Conservation (phyloP, 2,329 filamentous ascomycete genomes). For the Fonsecaea erecta region DNA sequence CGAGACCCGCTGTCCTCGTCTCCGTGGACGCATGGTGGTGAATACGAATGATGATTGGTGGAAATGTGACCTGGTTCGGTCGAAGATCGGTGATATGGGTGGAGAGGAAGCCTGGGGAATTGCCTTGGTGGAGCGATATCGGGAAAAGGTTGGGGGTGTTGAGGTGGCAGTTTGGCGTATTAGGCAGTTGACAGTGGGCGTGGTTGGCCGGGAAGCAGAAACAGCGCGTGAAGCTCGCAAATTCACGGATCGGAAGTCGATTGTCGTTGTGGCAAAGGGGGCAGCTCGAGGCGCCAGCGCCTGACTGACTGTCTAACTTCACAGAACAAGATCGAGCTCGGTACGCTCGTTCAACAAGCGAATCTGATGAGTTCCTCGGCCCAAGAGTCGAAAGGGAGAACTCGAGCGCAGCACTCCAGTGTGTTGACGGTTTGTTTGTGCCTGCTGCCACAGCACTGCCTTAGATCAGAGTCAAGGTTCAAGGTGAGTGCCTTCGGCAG, state of each 20-base stretch:
- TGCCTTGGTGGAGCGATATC: background rate
- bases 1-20: slow-evolving; percentile 9
- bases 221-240: background rate
- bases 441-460: background rate
- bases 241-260: background rate
- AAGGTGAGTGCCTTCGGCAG: background rate
- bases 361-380: background rate
- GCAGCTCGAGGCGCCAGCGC: background rate
- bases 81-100: background rate
- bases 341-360: background rate
- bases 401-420: background rate
- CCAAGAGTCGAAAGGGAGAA: background rate
- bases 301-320: too few relatives aligned
- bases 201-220: slow-evolving; percentile 5
- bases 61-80: background rate
- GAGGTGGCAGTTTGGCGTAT: background rate
- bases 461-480: background rate
- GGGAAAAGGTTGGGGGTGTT: background rate
- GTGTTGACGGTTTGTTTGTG: background rate
- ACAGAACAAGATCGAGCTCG: background rate
- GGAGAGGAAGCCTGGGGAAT: background rate
- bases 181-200: background rate
- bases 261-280: background rate
- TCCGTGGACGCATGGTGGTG: background rate
- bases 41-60: background rate